Conservation (phyloP, 306 rosid species). For the Castanea sativa region DNA sequence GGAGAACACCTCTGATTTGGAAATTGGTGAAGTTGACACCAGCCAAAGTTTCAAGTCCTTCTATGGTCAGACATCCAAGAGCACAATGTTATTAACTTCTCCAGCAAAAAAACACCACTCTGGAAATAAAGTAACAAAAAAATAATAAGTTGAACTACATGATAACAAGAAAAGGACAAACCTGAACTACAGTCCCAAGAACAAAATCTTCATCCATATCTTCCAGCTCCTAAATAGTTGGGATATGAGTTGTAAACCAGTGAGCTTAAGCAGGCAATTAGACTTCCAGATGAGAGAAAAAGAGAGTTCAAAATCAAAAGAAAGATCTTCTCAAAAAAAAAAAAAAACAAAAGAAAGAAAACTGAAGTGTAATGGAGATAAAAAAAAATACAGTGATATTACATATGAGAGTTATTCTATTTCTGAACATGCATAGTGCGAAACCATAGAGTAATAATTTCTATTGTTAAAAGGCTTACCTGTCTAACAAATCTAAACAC, state of each 20-base stretch:
- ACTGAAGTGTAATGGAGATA: neutral
- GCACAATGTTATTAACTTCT: too few species aligned
- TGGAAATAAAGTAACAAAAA: too few species aligned
- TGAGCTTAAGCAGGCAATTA: neutral
- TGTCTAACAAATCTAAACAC: slow-evolving; percentile 88
- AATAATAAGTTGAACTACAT: too few species aligned
- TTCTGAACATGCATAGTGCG: neutral
- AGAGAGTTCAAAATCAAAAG: neutral
- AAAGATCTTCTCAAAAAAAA: too few species aligned
- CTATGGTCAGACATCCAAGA: too few species aligned
- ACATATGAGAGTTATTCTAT: neutral
- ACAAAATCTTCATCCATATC: slow-evolving; percentile 94
- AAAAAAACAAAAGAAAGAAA: neutral
- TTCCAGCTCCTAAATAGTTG: too few species aligned
- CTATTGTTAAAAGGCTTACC: slow-evolving; percentile 29
- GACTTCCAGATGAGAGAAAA: neutral
- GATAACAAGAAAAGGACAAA: neutral
- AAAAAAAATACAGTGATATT: neutral
- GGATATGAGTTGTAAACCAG: neutral
- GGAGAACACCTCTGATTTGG: too few species aligned
- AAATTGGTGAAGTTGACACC: too few species aligned
- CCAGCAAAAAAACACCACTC: too few species aligned
- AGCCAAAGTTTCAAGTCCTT: too few species aligned
- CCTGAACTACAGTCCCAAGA: slow-evolving; percentile 92
- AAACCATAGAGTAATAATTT: neutral